Conservation (phyloP, 2,329 filamentous ascomycete species). For the Fusarium bactridioides region DNA sequence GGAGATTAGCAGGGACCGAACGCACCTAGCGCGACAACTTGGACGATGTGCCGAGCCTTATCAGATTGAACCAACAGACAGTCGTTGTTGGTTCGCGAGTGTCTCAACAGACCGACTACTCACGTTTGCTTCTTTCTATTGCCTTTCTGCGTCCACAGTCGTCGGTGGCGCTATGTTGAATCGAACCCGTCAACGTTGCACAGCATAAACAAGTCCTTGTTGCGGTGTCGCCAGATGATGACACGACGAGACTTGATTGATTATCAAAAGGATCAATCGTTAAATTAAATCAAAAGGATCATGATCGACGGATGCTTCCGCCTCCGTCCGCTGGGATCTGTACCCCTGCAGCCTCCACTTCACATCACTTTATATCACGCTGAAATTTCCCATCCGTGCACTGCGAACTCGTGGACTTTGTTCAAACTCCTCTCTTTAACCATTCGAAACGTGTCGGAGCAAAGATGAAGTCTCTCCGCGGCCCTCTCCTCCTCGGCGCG, state of each 20-base stretch:
- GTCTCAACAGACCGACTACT: no score
- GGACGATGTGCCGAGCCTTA: not conserved
- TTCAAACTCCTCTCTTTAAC: not conserved
- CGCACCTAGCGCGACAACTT: not conserved
- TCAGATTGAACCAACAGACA: not conserved
- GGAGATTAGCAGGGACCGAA: not conserved
- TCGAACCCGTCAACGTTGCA: no score
- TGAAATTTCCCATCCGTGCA: not conserved
- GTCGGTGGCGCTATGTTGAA: not conserved
- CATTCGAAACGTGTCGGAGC: not conserved
- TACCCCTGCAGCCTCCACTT: not conserved
- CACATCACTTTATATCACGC: not conserved
- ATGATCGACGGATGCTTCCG: not conserved
- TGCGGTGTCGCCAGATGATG: not conserved
- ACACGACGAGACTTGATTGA: not conserved
- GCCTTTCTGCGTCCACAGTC: fast-evolving
- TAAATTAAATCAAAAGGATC: not conserved
- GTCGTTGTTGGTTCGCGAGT: not conserved
- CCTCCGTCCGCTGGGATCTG: not conserved
- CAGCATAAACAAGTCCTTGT: not conserved
- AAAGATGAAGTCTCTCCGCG: not conserved
- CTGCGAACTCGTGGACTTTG: not conserved
- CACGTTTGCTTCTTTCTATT: not conserved
- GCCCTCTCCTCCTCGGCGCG: not conserved
- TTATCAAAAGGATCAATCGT: not conserved